Evolutionary conservation across 352 stramenopile genomes (phyloP), one percentile per base, ranked within the genome.

Genomic region (Phytophthora europaea): DNA sequence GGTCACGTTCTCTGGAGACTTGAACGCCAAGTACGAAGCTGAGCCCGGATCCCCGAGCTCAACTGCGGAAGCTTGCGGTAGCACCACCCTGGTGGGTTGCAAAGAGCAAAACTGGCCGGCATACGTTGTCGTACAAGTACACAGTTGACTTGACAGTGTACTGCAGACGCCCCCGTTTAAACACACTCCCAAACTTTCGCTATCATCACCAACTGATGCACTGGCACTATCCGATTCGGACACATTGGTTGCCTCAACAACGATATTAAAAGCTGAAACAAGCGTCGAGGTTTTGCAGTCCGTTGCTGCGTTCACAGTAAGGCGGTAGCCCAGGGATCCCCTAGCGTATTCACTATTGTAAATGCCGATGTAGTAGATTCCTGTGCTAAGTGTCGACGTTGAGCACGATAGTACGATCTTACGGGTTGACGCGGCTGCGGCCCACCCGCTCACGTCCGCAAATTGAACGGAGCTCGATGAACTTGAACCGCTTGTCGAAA

Each of bases 291-390:
- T 71, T 43, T 55, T 38, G 50, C 88, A 95, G 61, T 85, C 74
- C 0, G 54, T 56, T 22, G 79, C 91, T 26, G 70, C 73, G 36
- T 93, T 87, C 23, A 94, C 87, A 0, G 73, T 82, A 5, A 94
- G 76, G 3, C 58, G 63, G 50, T 90, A 94, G 0, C 75, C 73
- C 7, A 96, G 76, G 4, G 76, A 54, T 0, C 62, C 78, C 0
- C 80, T 72, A 6, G 84, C 89, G 52, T 94, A 96, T n/a, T 60
- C 70, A 33, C 82, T 90, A 67, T 94, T 96, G 73, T 82, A 85
- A 13, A 96, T 75, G 8, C 84, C 84, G 23, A 94, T 80, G 66
- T 93, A 96, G 70, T 93, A 92, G 40, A 96, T 50, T 0, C 84
- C 89, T 2, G 86, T 86, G 53, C 84, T 91, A 15, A 96, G 73